Base-by-base conservation (phyloP, 148 eudicot genomes). In the Rhododendron molle region DNA sequence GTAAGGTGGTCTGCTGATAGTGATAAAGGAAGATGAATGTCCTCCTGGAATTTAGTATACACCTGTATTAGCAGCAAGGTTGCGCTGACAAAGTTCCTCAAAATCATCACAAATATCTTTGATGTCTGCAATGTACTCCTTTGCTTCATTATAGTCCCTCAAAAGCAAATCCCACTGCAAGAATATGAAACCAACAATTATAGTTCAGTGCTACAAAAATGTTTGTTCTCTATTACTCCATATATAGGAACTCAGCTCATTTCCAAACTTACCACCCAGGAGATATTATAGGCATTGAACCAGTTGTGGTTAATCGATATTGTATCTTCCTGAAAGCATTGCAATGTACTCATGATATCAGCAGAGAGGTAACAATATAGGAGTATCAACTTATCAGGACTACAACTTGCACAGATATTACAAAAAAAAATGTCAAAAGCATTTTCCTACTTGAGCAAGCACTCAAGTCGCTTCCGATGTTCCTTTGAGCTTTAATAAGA, bases 51-150 rank as follows among this genome's bases (percentile, higher is more conserved):
- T 47, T 50, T 50, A 77, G 52, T 65, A 44, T 54, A 52, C 87
- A 97, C 99, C 99, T 84, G 99, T 93, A 89, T 97, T 97, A 84
- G 98, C 98, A 80, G 98, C 98, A 87, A 97, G 99, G 91, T 97
- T 97, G 21, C 95, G 91, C 89, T 95, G 99, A 91, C 99, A 97
- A 79, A 97, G 93, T 83, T 90, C 93, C 94, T 97, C 99, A 90
- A 95, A 97, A 88, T 95, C 96, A 87, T 94, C 99, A 89, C 95
- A 90, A 88, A 95, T 93, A 85, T 94, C 96, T 88, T 91, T 93
- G 80, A 97, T 87, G 84, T 95, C 99, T 89, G 93, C 98, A 81
- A 97, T 97, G 67, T 88, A 91, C 88, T 91, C 98, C 88, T 89
- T 92, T 43, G 98, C 99, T 84, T 93, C 98, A 28, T 90, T 87